Evolutionary conservation across 139 green algal genomes (phyloP), one percentile per base, ranked within the genome.

Genomic region (Chlamydomonas sp.): DNA sequence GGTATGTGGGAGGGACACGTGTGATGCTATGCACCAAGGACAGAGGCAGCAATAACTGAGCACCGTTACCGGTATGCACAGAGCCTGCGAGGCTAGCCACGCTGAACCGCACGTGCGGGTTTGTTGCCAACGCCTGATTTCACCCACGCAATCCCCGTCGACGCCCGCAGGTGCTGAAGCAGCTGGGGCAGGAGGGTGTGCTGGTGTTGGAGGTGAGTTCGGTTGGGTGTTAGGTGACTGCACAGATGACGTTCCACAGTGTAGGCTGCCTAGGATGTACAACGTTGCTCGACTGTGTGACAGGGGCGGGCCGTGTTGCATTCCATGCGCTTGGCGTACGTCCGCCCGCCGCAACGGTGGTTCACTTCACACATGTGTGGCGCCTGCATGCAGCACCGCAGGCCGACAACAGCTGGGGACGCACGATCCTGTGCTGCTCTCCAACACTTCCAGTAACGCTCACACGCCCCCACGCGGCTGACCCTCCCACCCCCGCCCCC

Each of bases 111-210:
- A 80, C 57, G 71, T 90, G 8, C 5, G 78, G 49, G 75, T 63
- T 80, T 62, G n/a, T 69, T 3, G 58, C n/a, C n/a, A 67, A n/a
- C 93, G n/a, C 94, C 95, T 3, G 89, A 95, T n/a, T 88, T 98
- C 57, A 95, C 95, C 67, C 95, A 97, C 79, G 90, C 91, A 75
- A 95, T 98, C 84, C 94, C 95, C 0, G n/a, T n/a, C 95, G 95
- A 12, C 94, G n/a, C n/a, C n/a, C 96, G 58, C 88, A 92, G 80
- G 86, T 91, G 5, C 86, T 92, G 64, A 88, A 90, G 86, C 89
- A 92, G 77, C 87, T 93, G 69, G 89, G 88, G 0, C 63, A 89
- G 68, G 69, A 90, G 61, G 92, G 96, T 31, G 95, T 98, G 58
- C 87, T 98, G 77, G 92, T 98, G 79, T 89, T 98, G 31, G 93